Evolutionary conservation across 768 basidiomycete genomes (phyloP), one percentile per base, ranked within the genome.

Genomic region (Lyophyllum semitale): DNA sequence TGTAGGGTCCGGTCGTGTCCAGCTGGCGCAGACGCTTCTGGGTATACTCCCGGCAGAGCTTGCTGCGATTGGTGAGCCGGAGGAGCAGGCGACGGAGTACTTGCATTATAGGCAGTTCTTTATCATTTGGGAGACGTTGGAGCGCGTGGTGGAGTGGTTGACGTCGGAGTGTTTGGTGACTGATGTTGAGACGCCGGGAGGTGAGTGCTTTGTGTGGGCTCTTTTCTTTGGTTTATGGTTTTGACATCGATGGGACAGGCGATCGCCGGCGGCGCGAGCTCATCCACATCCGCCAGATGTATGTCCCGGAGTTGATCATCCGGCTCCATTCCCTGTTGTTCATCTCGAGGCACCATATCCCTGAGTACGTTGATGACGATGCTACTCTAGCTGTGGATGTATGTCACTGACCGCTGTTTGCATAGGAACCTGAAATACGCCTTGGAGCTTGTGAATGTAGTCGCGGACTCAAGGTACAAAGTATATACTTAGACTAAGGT

Each of bases 241-340:
- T 12, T 49, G 51, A 43, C 32, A 52, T 23, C 62, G 45, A 23
- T 42, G 46, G 26, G 4, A 18, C 41, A 81, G 83, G 71, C 38
- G 81, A 85, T 44, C 79, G 78, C 7, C 79, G 89, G 25, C 77
- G 76, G 22, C 75, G 76, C 22, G 92, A 95, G 58, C 80, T 96
- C 43, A 72, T 82, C 12, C 84, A 89, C n/a, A 89, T 96, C 49
- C 84, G 95, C 38, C 88, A 94, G 63, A 84, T 95, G 27, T 95
- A 89, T 69, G 77, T 97, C 23, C 96, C 95, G 0, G 94, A 97
- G 67, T 78, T 98, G 20, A 84, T 98, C 61, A 79, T 98, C 59
- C 85, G 93, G 20, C 73, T 98, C 2, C 95, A 98, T 65, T 76
- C 81, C 42, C 73, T 88, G 47, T 73, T 98, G 11, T 80, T 84